Conservation (phyloP, 202 grass and related monocot species). For the Cymbopogon flexuosus region DNA sequence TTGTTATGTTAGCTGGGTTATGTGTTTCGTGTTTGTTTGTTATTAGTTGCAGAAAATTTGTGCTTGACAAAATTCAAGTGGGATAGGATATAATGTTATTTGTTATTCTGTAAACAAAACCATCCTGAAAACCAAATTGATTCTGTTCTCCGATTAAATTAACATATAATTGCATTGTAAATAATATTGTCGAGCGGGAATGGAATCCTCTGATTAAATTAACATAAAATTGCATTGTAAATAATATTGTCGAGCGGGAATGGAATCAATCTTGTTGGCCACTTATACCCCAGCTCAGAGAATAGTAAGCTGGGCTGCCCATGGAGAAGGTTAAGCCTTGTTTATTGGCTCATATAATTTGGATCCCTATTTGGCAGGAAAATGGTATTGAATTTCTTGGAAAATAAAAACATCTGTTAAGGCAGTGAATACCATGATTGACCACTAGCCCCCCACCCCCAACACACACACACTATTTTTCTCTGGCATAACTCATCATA, state of each 20-base stretch:
- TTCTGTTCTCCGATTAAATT: not conserved
- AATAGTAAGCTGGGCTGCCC: not conserved
- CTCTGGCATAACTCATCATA: conserved; percentile 13
- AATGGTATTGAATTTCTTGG: not conserved
- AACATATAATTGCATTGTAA: not conserved
- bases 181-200: not conserved
- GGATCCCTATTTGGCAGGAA: not conserved
- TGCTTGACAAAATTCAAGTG: not conserved
- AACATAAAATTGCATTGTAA: too few species aligned
- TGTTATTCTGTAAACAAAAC: not conserved
- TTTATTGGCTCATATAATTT: not conserved
- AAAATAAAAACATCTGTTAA: not conserved
- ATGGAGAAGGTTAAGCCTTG: not conserved
- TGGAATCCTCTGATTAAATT: not conserved
- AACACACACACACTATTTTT: not conserved
- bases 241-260: not conserved
- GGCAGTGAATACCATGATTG: not conserved
- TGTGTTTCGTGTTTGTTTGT: not conserved
- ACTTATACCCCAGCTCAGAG: not conserved
- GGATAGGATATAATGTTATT: not conserved
- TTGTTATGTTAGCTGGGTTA: not conserved
- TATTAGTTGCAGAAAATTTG: not conserved
- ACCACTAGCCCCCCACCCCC: too few species aligned
- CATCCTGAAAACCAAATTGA: not conserved
- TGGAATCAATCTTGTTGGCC: not conserved